Base-by-base conservation (phyloP, 768 basidiomycete species). In the Leccinum boreale region DNA sequence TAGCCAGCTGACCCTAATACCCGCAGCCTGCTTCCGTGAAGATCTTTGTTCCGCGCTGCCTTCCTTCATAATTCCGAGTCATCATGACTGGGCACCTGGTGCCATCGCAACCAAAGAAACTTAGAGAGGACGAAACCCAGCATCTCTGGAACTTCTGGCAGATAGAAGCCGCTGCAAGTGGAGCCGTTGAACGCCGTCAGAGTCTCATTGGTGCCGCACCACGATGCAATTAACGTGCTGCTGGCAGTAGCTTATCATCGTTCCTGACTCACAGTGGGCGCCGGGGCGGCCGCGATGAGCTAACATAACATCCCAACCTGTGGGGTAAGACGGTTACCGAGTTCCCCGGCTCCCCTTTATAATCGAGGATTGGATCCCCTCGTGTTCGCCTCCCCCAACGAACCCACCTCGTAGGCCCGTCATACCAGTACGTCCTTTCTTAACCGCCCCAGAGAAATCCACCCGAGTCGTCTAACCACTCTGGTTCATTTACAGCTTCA, bases 171-270 rank as follows among this genome's bases (percentile, higher is more conserved):
- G 31, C 14, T 28, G 45, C 28, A 15, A 29, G 47, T 51, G 52
- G 55, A 55, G 55, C 58, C 65, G 35, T 46, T 48, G 11, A 26
- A 36, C 48, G 46, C 52, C 55, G 53, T 61, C 65, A n/a, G n/a
- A n/a, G n/a, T 48, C 55, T 52, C 42, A 44, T 26, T 47, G 56
- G 21, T 15, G 35, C 46, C 52, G 15, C 50, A 52, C 14, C 19
- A 33, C 48, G 47, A 57, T 56, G 59, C 42, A 15, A 44, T 44
- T 58, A 45, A 21, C 46, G 17, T 47, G 50, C 35, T 61, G 19
- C 12, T 39, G 36, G 36, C 36, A 7, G 36, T 39, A 39, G 28
- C 36, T 39, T 39, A 39, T 39, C 36, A 17, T 39, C 36, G 36
- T 39, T n/a, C 36, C 36, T 39, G 36, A 39, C 35, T 36, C 15